Percentiles rank a stretch among this genome's conserved stretches.
These are phyloP conservation scores for Ilex asprella DNA, from an alignment of 257 asterid species.

Conservation along the genomic window DNA sequence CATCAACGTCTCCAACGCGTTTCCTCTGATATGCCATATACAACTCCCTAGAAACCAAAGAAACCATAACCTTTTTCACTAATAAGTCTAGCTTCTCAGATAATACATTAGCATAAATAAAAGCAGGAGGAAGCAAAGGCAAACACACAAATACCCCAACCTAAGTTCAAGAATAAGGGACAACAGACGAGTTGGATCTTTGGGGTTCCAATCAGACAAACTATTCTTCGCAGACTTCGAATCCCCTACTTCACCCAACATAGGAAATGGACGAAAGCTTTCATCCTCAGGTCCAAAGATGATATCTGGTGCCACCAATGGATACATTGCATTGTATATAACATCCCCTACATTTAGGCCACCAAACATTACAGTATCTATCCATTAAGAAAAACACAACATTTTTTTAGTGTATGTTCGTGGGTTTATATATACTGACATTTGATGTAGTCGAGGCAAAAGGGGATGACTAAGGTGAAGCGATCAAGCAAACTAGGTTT, in stretches of 20 bases:
- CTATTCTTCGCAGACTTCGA: conserved; percentile 36
- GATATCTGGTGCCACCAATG: conserved; percentile 77
- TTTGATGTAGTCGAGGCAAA: conserved; percentile 74
- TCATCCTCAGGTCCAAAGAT: conserved; percentile 82
- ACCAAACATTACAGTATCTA: neutral
- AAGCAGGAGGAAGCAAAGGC: neutral
- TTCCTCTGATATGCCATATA: conserved; percentile 64
- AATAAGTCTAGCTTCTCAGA: neutral
- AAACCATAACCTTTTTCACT: neutral
- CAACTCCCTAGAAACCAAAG: conserved; percentile 45
- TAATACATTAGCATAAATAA: neutral
- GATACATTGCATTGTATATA: conserved; percentile 65
- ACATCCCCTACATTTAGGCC: conserved; percentile 68
- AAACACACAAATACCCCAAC: conserved; percentile 20
- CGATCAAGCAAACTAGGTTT: conserved; percentile 73
- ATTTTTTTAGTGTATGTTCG: too few relatives aligned
- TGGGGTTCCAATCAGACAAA: conserved; percentile 68
- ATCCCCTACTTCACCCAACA: conserved; percentile 10
- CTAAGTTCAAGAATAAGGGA: conserved; percentile 76
- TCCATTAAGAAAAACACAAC: too few relatives aligned
- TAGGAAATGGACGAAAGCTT: conserved; percentile 50
- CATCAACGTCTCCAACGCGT: conserved; percentile 71
- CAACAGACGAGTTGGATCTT: conserved; percentile 61
- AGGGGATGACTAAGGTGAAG: conserved; percentile 73
- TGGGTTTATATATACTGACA: conserved; percentile 35